A percentile compares a stretch with the other conserved stretches of the same genome.
These are phyloP conservation scores for Plectranthus barbatus DNA, from an alignment of 257 asterid genomes.

Conservation along the genomic window DNA sequence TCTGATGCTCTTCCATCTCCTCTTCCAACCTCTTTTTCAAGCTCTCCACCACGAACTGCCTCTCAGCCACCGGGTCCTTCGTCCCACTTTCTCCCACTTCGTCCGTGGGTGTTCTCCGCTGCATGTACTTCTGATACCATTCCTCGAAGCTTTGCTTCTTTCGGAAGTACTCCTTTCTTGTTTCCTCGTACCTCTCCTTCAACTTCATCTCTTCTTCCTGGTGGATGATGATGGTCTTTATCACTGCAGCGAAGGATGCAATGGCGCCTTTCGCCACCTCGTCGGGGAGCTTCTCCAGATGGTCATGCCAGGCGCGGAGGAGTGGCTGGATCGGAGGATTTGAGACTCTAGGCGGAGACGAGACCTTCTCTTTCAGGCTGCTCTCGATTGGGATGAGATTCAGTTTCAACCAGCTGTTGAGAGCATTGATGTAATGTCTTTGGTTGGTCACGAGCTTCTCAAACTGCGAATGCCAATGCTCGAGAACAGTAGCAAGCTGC, in stretches of 20 bases:
- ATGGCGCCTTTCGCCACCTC: constrained; percentile 79
- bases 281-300: constrained; percentile 85
- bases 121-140: constrained; percentile 72
- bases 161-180: constrained; percentile 60
- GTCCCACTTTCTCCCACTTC: constrained; percentile 32
- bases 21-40: constrained; percentile 68
- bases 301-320: constrained; percentile 76
- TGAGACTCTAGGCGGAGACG: constrained; percentile 54
- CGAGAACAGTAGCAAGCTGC: constrained; percentile 62
- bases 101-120: constrained; percentile 31
- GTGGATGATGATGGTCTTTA: constrained; percentile 60
- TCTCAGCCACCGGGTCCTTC: constrained; percentile 57
- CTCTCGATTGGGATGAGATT: constrained; percentile 83
- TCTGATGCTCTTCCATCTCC: constrained; percentile 71
- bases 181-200: constrained; percentile 81
- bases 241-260: constrained; percentile 67
- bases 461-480: constrained; percentile 68
- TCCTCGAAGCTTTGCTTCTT: constrained; percentile 71
- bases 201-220: constrained; percentile 89
- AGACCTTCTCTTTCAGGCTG: constrained; percentile 56
- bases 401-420: constrained; percentile 74
- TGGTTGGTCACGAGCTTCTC: constrained; percentile 68
- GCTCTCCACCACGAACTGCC: constrained; percentile 59
- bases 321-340: constrained; percentile 74
- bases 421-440: constrained; percentile 49